phyloP scores from a whole-genome alignment of 306 rosid species.

The Quercus aquifolioides region DNA sequence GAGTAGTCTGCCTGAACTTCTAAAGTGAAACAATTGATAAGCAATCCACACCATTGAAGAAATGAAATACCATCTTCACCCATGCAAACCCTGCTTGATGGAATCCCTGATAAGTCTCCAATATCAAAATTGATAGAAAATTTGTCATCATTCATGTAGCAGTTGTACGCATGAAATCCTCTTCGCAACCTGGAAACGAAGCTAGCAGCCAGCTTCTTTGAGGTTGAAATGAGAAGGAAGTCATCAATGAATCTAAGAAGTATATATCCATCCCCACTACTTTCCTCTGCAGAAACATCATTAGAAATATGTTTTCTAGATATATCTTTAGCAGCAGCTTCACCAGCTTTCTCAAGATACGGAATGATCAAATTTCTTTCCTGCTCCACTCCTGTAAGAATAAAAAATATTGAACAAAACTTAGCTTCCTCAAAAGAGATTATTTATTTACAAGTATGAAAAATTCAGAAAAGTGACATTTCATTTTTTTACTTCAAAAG shows the following conservation, averaged over 20 bases:
- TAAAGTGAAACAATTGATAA: constrained; percentile 49
- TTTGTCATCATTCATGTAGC: no score
- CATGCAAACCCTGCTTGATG: constrained; percentile 43
- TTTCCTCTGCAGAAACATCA: constrained; percentile 16
- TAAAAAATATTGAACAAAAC: neutral
- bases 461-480: neutral
- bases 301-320: neutral
- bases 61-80: constrained; percentile 61
- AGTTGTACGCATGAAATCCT: no score
- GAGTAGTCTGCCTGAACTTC: constrained; percentile 61
- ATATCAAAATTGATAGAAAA: constrained; percentile 62
- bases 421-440: neutral
- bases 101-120: constrained; percentile 26
- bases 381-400: constrained; percentile 46
- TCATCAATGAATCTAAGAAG: constrained; percentile 76
- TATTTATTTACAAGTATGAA: neutral
- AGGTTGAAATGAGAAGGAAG: constrained; percentile 76
- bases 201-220: constrained; percentile 65
- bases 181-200: no score
- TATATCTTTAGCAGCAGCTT: constrained; percentile 17
- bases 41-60: constrained; percentile 89
- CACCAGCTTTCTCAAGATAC: constrained; percentile 47
- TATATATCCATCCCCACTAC: constrained; percentile 7
- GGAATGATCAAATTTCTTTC: constrained; percentile 71
- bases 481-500: neutral